Conservation (phyloP, 768 basidiomycete genomes). For the Leccinum longicurvipes region DNA sequence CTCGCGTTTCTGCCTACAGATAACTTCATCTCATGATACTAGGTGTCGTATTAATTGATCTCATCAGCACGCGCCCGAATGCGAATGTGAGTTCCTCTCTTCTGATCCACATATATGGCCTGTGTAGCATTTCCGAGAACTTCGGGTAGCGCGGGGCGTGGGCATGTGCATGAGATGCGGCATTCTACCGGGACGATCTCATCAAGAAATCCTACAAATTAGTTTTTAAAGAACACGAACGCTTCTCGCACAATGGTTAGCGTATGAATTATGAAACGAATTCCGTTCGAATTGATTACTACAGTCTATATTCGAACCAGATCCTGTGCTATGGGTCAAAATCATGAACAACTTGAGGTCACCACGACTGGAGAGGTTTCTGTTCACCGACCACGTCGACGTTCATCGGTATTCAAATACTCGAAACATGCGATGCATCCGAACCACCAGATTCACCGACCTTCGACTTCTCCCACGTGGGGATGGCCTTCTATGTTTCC, state of each 20-base stretch:
- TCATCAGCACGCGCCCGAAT: background rate
- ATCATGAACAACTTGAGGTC: background rate
- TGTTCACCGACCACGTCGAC: background rate
- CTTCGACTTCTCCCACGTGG: background rate
- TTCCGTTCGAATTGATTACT: background rate
- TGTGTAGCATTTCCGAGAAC: background rate
- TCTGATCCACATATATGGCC: too few species aligned
- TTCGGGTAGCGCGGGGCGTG: background rate
- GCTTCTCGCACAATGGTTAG: background rate
- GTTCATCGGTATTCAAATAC: background rate
- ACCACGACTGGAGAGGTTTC: background rate
- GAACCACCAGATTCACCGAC: background rate
- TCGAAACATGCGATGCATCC: background rate
- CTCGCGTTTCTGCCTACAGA: background rate
- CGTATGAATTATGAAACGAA: too few species aligned
- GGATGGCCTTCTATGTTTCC: background rate
- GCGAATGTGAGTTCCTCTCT: background rate
- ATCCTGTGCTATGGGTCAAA: background rate
- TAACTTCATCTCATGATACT: too few species aligned
- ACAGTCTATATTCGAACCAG: background rate
- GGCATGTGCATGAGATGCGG: background rate
- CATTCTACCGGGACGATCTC: background rate
- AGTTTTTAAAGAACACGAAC: background rate
- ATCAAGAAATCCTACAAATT: background rate
- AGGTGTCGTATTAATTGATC: background rate